Conservation (phyloP, 139 green algal species). For the Picochlorum sp. region DNA sequence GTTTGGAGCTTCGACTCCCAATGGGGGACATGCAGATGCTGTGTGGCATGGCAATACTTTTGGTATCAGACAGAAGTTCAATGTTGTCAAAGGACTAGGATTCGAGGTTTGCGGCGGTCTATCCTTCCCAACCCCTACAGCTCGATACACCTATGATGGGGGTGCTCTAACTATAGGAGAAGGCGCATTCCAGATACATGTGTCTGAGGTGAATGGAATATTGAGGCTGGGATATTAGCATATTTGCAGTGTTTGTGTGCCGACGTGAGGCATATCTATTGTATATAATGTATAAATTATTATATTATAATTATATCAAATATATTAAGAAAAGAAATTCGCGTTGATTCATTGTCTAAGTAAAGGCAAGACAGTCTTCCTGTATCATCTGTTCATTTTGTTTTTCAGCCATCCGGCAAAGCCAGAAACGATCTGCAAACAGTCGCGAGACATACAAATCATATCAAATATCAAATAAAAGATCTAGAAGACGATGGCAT, state of each 20-base stretch:
- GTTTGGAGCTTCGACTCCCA: background rate
- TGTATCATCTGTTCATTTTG: constrained; percentile 1
- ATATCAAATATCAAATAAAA: background rate
- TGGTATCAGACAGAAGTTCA: constrained; percentile 20
- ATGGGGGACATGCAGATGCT: background rate
- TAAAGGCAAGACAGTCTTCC: too few relatives aligned
- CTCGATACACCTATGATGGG: constrained; percentile 7
- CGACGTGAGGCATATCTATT: too few relatives aligned
- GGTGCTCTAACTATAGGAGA: constrained; percentile 17
- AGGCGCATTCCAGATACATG: constrained; percentile 28
- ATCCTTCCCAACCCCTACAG: constrained; percentile 22
- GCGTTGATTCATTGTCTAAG: too few relatives aligned
- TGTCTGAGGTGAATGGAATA: constrained; percentile 35
- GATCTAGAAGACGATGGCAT: background rate
- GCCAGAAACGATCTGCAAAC: constrained; percentile 48
- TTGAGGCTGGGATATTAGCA: constrained; percentile 25
- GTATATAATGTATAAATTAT: too few relatives aligned
- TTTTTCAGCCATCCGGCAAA: constrained; percentile 41
- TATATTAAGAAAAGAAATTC: too few relatives aligned
- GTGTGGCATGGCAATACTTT: constrained; percentile 14
- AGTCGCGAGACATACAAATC: background rate
- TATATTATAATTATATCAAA: too few relatives aligned
- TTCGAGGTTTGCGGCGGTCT: constrained; percentile 25
- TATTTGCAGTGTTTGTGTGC: background rate
- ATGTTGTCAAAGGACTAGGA: constrained; percentile 9